phyloP scores from a whole-genome alignment of 805 yeast genomes.

The Suhomyces pyralidae region DNA sequence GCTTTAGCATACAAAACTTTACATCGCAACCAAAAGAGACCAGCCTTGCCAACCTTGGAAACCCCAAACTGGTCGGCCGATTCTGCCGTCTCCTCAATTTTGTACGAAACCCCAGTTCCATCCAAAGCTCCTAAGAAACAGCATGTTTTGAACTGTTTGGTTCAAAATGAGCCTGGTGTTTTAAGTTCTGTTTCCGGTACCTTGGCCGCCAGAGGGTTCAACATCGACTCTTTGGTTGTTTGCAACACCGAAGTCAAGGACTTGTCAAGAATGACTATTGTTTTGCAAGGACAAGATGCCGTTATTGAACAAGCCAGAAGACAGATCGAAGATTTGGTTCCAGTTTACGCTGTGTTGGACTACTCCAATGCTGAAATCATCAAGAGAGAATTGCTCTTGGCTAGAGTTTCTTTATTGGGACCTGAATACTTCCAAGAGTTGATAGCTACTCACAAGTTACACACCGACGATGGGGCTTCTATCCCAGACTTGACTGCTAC shows the following conservation, averaged over 20 bases:
- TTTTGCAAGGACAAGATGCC: constrained; percentile 89
- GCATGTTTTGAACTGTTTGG: constrained; percentile 94
- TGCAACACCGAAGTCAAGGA: constrained; percentile 96
- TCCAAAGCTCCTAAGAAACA: constrained; percentile 63
- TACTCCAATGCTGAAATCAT: constrained; percentile 88
- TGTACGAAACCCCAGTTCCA: constrained; percentile 83
- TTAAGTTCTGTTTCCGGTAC: constrained; percentile 90
- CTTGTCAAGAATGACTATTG: constrained; percentile 95
- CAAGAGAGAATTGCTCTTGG: constrained; percentile 85
- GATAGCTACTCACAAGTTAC: constrained; percentile 74
- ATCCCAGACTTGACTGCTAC: constrained; percentile 43
- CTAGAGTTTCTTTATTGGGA: constrained; percentile 89
- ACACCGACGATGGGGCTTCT: constrained; percentile 36
- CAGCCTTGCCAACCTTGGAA: constrained; percentile 89
- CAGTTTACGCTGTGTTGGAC: constrained; percentile 96
- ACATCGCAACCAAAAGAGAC: constrained; percentile 82
- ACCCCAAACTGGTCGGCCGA: constrained; percentile 95
- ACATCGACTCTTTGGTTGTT: constrained; percentile 94
- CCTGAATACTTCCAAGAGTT: constrained; percentile 98
- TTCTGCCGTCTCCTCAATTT: constrained; percentile 91
- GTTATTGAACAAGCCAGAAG: constrained; percentile 97
- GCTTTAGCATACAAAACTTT: constrained; percentile 92
- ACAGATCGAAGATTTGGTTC: constrained; percentile 96
- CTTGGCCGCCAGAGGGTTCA: constrained; percentile 96
- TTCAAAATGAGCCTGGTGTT: constrained; percentile 98